Base-by-base conservation (phyloP, 1,139 yeast species). In the Blastobotrys capitulatus region DNA sequence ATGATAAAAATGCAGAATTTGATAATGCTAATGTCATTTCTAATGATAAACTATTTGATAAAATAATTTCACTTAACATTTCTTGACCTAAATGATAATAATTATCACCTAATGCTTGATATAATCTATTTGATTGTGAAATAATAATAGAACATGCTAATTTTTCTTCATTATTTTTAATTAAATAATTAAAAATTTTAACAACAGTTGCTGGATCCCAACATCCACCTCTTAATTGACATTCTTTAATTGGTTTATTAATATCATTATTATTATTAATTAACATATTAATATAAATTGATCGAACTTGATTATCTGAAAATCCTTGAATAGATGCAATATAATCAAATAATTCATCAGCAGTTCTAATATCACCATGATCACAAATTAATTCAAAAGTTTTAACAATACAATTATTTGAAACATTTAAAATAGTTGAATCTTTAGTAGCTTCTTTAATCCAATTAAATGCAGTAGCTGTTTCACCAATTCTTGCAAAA, bases 391-490 rank as follows among this genome's bases (percentile, higher is more conserved):
- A 55, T 6, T 59, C 53, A 49, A 57, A 59, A 35, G 55, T 52
- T 16, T 36, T 56, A 12, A 48, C 50, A 13, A 67, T 47, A 12
- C 62, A 38, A 1, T 46, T 46, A 5, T 51, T 31, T 12, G 54
- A 50, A n/a, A 63, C 47, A 2, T 55, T 44, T 20, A 54, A 52
- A 31, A 60, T 44, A 15, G 56, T 38, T 3, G 45, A 42, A 44
- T 65, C 67, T 10, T 35, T 27, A 19, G 59, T 61, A n/a, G 60
- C 49, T 25, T 57, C 44, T 42, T 56, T 54, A 26, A 66, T 55
- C 73, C 74, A 70, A 2, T 55, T 54, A 62, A 68, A 61, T 6
- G 70, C 69, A 3, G 66, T 59, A 9, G 52, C 57, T 15, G 54
- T 52, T 12, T 62, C 62, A 1, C 68, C 67, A 13, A 41, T 27